Conservation (phyloP, 192 early-diverging fungal genomes). For the Coemansia sp. region DNA sequence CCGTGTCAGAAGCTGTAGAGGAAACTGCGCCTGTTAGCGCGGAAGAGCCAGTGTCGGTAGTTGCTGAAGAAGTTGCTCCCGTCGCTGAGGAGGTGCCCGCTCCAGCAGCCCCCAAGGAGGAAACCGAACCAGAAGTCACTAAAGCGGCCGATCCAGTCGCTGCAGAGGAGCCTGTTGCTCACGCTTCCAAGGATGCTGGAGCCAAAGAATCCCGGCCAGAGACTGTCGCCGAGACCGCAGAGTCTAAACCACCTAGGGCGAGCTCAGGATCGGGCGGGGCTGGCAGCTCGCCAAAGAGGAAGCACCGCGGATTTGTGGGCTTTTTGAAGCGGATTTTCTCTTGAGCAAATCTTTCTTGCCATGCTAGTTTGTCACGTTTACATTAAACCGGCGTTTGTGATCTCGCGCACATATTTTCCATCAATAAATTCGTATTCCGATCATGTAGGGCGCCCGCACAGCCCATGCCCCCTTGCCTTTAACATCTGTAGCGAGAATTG, state of each 20-base stretch:
- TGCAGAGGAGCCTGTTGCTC: not conserved
- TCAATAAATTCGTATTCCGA: too few relatives aligned
- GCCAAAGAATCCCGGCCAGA: conserved; percentile 3
- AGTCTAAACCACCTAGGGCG: conserved; percentile 10
- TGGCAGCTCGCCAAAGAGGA: conserved; percentile 26
- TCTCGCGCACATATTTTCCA: too few relatives aligned
- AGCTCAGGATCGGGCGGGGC: conserved; percentile 6
- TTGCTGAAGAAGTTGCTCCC: not conserved
- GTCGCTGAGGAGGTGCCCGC: conserved; percentile 3
- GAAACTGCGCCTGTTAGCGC: not conserved
- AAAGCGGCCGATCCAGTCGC: not conserved
- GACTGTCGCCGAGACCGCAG: not conserved
- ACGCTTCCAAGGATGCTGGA: not conserved
- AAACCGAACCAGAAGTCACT: not conserved
- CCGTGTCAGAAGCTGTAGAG: not conserved
- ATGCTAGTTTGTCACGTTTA: too few relatives aligned
- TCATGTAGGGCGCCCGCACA: too few relatives aligned
- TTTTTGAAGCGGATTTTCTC: conserved; percentile 46
- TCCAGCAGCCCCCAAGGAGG: not conserved
- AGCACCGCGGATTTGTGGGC: conserved; percentile 41
- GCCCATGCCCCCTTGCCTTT: too few relatives aligned
- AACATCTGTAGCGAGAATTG: too few relatives aligned
- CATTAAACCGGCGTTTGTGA: too few relatives aligned
- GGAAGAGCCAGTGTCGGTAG: not conserved
- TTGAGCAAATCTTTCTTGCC: conserved; percentile 4